These are phyloP conservation scores for Malus hybrid DNA, from an alignment of 331 rosid genomes.

Conservation along the genomic window DNA sequence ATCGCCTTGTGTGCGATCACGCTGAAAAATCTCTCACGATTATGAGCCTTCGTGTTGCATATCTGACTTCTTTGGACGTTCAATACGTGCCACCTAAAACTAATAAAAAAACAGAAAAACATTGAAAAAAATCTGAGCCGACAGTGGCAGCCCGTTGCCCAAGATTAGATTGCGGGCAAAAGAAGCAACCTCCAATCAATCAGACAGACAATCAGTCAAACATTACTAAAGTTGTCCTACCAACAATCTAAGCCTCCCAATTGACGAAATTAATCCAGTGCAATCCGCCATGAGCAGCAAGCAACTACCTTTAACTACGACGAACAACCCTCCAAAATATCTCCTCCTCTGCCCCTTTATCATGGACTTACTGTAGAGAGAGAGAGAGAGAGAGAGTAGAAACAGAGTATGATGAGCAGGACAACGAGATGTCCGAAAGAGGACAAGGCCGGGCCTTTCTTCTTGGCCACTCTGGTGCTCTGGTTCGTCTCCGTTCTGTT, in stretches of 20 bases:
- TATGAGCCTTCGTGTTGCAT: background rate
- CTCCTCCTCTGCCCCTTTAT: background rate
- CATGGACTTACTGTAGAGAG: background rate
- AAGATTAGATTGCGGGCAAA: background rate
- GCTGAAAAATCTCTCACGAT: too few relatives aligned
- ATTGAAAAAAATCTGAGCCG: background rate
- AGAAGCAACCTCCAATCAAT: background rate
- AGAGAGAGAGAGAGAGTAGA: background rate
- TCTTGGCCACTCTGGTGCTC: constrained; percentile 46
- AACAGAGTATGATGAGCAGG: constrained; percentile 24
- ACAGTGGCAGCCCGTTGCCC: too few relatives aligned
- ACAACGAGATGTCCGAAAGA: background rate
- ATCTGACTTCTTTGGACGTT: background rate
- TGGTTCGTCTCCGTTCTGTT: constrained; percentile 53
- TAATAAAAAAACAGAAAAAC: background rate
- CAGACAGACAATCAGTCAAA: background rate
- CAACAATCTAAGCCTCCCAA: background rate
- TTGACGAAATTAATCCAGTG: background rate
- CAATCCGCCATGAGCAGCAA: background rate
- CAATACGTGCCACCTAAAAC: background rate
- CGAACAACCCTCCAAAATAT: background rate
- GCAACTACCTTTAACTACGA: background rate
- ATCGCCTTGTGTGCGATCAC: too few relatives aligned
- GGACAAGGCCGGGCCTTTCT: constrained; percentile 38
- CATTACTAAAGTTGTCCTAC: background rate